Conservation (phyloP, 805 yeast genomes). For the Citeromyces nyonsensis region DNA sequence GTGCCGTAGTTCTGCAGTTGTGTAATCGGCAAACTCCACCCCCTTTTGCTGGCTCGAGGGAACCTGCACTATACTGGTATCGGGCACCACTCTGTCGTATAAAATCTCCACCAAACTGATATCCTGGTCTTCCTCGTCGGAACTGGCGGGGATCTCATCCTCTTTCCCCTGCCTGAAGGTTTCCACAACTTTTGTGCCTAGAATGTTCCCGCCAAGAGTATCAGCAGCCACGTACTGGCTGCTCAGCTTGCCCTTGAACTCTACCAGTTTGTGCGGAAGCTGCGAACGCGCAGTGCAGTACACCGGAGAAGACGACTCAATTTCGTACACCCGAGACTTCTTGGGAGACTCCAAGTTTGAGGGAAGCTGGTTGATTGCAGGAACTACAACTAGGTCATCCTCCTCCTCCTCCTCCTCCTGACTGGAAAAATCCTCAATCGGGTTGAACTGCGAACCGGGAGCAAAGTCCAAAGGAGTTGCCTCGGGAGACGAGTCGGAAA, state of each 20-base stretch:
- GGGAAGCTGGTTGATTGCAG: background rate
- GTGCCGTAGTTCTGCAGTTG: slow-evolving; percentile 9
- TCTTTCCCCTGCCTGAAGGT: too few species aligned
- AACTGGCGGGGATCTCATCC: slow-evolving; percentile 9
- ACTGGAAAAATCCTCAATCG: background rate
- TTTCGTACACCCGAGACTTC: background rate
- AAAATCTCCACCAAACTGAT: slow-evolving; percentile 4
- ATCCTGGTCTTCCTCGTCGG: slow-evolving; percentile 12
- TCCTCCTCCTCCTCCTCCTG: background rate
- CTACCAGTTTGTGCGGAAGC: too few species aligned
- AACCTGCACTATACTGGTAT: slow-evolving; percentile 2
- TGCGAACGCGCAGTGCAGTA: too few species aligned
- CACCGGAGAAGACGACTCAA: background rate
- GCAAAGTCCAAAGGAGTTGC: background rate
- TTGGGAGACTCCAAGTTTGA: background rate
- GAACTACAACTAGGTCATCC: background rate
- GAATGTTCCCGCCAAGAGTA: too few species aligned
- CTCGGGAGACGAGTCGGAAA: slow-evolving; percentile 1
- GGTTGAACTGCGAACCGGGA: background rate
- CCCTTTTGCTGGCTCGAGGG: slow-evolving; percentile 3
- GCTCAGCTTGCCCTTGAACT: too few species aligned
- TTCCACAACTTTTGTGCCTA: too few species aligned
- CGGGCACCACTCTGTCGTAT: slow-evolving; percentile 1
- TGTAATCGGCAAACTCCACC: slow-evolving; percentile 5
- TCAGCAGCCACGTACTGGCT: too few species aligned